These are phyloP conservation scores for Pseudofabraea citricarpa DNA, from an alignment of 2,329 filamentous ascomycete species.

Conservation along the genomic window DNA sequence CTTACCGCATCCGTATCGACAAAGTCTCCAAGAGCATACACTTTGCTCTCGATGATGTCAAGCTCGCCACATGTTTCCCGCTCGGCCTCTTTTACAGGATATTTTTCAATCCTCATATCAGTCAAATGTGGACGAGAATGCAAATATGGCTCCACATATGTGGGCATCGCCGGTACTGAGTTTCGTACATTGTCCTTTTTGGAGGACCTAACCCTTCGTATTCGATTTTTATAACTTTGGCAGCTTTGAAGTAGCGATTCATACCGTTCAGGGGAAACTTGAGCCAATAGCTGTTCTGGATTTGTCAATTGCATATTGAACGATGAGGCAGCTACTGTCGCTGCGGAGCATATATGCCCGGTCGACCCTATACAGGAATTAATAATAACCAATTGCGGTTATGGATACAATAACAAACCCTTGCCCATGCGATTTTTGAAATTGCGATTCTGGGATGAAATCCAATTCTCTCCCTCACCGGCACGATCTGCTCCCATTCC, in stretches of 20 bases:
- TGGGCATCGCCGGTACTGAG: background rate
- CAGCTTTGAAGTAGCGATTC: conserved; percentile 1
- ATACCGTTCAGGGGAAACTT: conserved; percentile 5
- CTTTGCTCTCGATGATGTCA: conserved; percentile 28
- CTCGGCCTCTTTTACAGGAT: conserved; percentile 9
- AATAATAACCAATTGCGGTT: background rate
- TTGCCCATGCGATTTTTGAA: conserved; percentile 41
- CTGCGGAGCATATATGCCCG: conserved; percentile 39
- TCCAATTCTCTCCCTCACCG: conserved; percentile 35
- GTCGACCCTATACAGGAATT: conserved; percentile 30
- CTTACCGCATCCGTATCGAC: conserved; percentile 39
- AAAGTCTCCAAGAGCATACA: conserved; percentile 38
- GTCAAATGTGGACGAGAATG: background rate
- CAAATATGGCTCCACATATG: conserved; percentile 2
- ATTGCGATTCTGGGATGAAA: conserved; percentile 41
- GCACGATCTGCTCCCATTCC: conserved; percentile 37
- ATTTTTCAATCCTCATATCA: conserved; percentile 12
- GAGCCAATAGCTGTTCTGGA: conserved; percentile 28
- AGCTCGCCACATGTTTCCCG: background rate
- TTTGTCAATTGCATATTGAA: conserved; percentile 39
- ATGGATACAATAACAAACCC: conserved; percentile 19
- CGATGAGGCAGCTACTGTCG: conserved; percentile 40
- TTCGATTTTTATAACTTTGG: conserved; percentile 1
- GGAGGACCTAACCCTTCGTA: background rate
- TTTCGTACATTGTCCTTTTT: background rate